Base-by-base conservation (phyloP, 768 basidiomycete genomes). In the Strobilomyces dryophilus region DNA sequence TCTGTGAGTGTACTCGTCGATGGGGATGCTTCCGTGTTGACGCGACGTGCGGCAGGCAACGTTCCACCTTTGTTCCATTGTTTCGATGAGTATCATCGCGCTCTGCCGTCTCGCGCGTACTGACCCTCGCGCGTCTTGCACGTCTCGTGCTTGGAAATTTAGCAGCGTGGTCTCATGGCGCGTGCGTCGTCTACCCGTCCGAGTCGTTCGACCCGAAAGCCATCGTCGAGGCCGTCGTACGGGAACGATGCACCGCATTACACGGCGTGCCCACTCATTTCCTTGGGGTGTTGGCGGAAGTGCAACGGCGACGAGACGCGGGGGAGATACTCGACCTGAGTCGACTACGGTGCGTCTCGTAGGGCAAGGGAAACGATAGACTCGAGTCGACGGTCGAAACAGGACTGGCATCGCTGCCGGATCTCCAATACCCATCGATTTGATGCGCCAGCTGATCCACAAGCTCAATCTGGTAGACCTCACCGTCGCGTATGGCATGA, bases 201-300 rank as follows among this genome's bases (percentile, higher is more conserved):
- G 78, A 81, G 35, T 73, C 75, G 2, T 92, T 77, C 62, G 71
- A 87, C 57, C 82, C 90, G 0, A 66, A 69, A 31, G 74, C 82
- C 1, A 84, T 89, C 45, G 84, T 92, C 9, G 83, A 89, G 49
- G 79, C 89, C 0, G 67, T 92, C n/a, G 66, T 77, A 8, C 73
- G 74, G 17, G 89, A 92, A 58, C 74, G 72, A 52, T 92, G 89
- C 48, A 91, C 89, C 0, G 86, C 85, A 0, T 71, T 93, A 49
- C 90, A 92, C 57, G 90, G 90, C 8, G 90, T 92, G 6, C 90
- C 90, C 0, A 92, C 90, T 0, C 90, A 92, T 64, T 92, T 92
- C 66, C 74, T 89, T 1, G 89, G 84, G 6, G 80, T 92, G 1
- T 71, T 92, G 24, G 66, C 77, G 0, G 89, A 91, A 64, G 76